These are phyloP conservation scores for Chlorella ohadii DNA, from an alignment of 139 green algal genomes.

Conservation along the genomic window DNA sequence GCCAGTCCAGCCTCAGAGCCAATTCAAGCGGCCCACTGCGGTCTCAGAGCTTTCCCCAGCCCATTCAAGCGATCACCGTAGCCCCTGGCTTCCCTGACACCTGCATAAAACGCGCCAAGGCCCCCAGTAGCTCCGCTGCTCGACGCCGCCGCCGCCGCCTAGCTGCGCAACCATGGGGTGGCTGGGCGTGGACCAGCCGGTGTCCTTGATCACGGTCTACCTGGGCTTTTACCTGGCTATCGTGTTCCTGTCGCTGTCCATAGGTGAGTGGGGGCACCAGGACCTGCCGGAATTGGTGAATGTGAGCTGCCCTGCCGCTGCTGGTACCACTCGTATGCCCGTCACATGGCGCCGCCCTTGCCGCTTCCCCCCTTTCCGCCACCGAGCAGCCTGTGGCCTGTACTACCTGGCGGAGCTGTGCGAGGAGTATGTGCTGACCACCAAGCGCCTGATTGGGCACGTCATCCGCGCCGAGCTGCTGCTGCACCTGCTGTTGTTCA, in stretches of 20 bases:
- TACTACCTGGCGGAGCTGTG: slow-evolving; percentile 65
- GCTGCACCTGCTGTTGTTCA: slow-evolving; percentile 49
- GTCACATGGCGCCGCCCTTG: background rate
- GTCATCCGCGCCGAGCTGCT: slow-evolving; percentile 42
- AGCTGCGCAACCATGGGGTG: background rate
- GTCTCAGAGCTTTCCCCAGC: too few relatives aligned
- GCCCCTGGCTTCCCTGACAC: too few relatives aligned
- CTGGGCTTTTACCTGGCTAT: slow-evolving; percentile 49
- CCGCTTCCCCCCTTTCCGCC: background rate
- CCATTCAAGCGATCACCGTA: too few relatives aligned
- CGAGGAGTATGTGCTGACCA: slow-evolving; percentile 55
- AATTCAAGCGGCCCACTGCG: too few relatives aligned
- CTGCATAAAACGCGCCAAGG: too few relatives aligned
- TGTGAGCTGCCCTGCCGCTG: too few relatives aligned
- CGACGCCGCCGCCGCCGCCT: background rate
- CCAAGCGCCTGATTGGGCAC: slow-evolving; percentile 43
- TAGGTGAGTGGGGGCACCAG: slow-evolving; percentile 33
- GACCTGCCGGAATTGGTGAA: background rate
- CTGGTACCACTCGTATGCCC: background rate
- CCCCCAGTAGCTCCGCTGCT: too few relatives aligned
- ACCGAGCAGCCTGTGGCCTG: slow-evolving; percentile 49
- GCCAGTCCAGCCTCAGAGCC: too few relatives aligned
- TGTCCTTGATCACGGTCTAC: slow-evolving; percentile 6
- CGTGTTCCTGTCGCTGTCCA: slow-evolving; percentile 58
- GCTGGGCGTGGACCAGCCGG: slow-evolving; percentile 2